These are phyloP conservation scores for Metarhizium humberi DNA, from an alignment of 2,329 filamentous ascomycete genomes.

Conservation along the genomic window DNA sequence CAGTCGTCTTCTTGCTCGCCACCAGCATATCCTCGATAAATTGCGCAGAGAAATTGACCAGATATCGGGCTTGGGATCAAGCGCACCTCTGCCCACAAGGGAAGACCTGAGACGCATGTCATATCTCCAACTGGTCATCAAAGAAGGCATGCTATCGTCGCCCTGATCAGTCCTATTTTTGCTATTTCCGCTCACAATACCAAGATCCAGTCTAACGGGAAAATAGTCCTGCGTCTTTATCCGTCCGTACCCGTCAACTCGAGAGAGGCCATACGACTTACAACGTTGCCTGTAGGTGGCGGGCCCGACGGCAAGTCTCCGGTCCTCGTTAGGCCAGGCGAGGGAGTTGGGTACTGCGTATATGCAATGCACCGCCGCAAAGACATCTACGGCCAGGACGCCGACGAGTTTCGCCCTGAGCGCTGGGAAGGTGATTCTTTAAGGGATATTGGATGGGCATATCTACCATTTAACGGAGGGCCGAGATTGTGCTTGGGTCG, in stretches of 20 bases:
- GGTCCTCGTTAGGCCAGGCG: constrained; percentile 19
- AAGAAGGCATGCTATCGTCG: constrained; percentile 8
- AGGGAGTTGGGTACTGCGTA: constrained; percentile 17
- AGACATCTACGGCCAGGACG: constrained; percentile 26
- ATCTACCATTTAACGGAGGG: constrained; percentile 26
- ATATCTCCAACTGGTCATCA: constrained; percentile 15
- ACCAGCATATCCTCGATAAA: constrained; percentile 6
- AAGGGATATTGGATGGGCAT: constrained; percentile 20
- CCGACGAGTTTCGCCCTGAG: constrained; percentile 25
- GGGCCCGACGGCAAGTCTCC: constrained; percentile 22
- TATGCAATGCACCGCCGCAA: constrained; percentile 23
- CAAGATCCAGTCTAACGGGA: not conserved
- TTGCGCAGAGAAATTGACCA: constrained; percentile 9
- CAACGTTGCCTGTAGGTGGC: constrained; percentile 26
- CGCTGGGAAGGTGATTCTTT: constrained; percentile 23
- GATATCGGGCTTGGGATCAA: constrained; percentile 3
- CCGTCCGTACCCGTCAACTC: constrained; percentile 24
- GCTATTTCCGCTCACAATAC: not conserved
- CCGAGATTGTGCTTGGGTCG: constrained; percentile 25
- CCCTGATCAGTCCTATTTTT: not conserved
- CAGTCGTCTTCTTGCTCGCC: constrained; percentile 8
- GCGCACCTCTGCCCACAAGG: not conserved
- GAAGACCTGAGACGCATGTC: constrained; percentile 13
- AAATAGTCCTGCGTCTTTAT: constrained; percentile 21
- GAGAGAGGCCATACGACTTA: constrained; percentile 18